A percentile compares a stretch with the other conserved stretches of the same genome.
Conservation (phyloP, 2,329 filamentous ascomycete species). For the Penicillium sp. region DNA sequence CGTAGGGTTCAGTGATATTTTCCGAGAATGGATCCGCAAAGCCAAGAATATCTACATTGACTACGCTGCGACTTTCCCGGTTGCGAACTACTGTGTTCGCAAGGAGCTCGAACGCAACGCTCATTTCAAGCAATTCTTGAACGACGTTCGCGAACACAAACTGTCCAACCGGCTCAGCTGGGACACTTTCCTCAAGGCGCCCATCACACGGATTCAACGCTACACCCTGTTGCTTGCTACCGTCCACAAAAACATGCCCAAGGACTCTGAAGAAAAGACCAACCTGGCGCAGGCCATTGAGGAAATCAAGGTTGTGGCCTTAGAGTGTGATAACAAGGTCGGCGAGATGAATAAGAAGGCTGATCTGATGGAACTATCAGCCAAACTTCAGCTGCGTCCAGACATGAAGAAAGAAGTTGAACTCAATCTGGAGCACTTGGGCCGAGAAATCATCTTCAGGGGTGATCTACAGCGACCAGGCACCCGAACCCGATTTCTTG, state of each 20-base stretch:
- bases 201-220: constrained; percentile 85
- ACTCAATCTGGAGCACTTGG: constrained; percentile 89
- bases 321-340: constrained; percentile 87
- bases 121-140: constrained; percentile 78
- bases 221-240: constrained; percentile 79
- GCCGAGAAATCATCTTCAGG: constrained; percentile 78
- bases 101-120: constrained; percentile 80
- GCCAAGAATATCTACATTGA: constrained; percentile 83
- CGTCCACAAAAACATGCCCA: constrained; percentile 74
- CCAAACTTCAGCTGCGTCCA: constrained; percentile 76
- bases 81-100: constrained; percentile 74
- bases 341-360: constrained; percentile 90
- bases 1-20: constrained; percentile 89
- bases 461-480: constrained; percentile 87
- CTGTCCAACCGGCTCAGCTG: constrained; percentile 78
- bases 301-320: constrained; percentile 81
- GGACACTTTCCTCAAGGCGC: constrained; percentile 90
- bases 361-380: constrained; percentile 73
- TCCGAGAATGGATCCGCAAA: constrained; percentile 96
- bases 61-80: constrained; percentile 82
- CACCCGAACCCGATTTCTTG: constrained; percentile 81
- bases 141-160: constrained; percentile 71
- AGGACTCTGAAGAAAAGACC: constrained; percentile 81
- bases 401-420: constrained; percentile 77
- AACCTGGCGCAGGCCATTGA: constrained; percentile 80